phyloP scores from a whole-genome alignment of 345 rosid genomes.

The Erodium maritimum region DNA sequence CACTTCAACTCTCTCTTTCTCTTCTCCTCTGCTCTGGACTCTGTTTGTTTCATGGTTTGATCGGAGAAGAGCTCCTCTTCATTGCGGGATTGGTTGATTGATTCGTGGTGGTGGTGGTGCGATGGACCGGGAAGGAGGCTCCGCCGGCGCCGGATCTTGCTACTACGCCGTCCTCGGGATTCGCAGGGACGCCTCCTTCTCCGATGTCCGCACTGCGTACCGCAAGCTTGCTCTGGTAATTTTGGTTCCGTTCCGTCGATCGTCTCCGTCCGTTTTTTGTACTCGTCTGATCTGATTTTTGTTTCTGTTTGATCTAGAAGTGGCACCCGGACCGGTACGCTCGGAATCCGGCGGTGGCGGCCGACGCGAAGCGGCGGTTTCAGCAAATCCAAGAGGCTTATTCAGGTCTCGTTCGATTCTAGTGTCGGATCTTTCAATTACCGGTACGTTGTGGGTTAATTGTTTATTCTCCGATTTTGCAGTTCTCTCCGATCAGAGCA shows the following conservation, averaged over 20 bases:
- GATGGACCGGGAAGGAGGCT: constrained; percentile 68
- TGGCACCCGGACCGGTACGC: constrained; percentile 88
- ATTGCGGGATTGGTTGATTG: too few species aligned
- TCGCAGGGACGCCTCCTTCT: constrained; percentile 68
- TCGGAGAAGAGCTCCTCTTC: too few species aligned
- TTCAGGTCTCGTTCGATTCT: constrained; percentile 35
- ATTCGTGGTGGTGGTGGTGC: background rate
- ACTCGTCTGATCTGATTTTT: background rate
- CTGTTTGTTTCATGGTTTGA: too few species aligned
- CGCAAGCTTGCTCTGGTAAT: constrained; percentile 84
- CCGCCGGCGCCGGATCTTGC: constrained; percentile 45
- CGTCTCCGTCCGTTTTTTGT: too few species aligned
- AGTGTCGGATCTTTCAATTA: too few species aligned
- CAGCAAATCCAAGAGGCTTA: constrained; percentile 95
- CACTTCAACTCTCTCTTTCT: too few species aligned
- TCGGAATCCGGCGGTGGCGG: constrained; percentile 39
- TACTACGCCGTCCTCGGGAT: constrained; percentile 74
- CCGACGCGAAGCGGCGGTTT: constrained; percentile 74
- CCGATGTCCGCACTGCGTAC: constrained; percentile 71
- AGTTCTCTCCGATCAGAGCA: constrained; percentile 59
- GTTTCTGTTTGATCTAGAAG: constrained; percentile 25
- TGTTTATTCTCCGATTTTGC: too few species aligned
- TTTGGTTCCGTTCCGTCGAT: too few species aligned
- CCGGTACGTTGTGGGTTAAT: constrained; percentile 10
- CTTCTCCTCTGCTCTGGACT: too few species aligned